Percentiles rank a stretch among this genome's conserved stretches.
Evolutionary conservation across 2,329 filamentous ascomycete genomes (phyloP).

Genomic region (Penicillium aurantiogriseum): DNA sequence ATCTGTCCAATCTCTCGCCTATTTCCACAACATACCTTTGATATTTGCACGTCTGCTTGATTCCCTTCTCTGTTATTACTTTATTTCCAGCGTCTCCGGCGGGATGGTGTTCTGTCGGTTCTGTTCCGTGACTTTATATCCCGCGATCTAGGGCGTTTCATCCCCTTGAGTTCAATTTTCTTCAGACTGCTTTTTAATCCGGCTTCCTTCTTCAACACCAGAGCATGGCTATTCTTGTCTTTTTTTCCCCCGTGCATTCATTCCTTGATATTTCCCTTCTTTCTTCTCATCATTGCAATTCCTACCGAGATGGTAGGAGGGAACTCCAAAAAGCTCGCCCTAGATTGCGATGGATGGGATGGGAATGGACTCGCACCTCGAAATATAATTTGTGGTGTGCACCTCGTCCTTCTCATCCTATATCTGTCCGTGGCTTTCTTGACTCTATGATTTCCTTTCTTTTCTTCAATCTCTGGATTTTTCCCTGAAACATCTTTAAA

Average conservation of each 20-base stretch:
- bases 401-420: neutral
- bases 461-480: constrained; percentile 3
- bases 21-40: constrained; percentile 17
- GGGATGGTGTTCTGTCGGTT: constrained; percentile 24
- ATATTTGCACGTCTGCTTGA: constrained; percentile 14
- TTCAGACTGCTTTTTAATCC: constrained; percentile 14
- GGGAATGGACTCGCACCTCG: too few species aligned
- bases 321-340: constrained; percentile 1
- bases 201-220: constrained; percentile 7
- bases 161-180: neutral
- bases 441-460: constrained; percentile 2
- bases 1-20: constrained; percentile 16
- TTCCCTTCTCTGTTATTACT: constrained; percentile 15
- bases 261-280: constrained; percentile 16
- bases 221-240: constrained; percentile 14
- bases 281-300: constrained; percentile 7
- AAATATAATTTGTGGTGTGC: neutral
- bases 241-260: constrained; percentile 13
- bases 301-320: neutral
- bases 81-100: constrained; percentile 16
- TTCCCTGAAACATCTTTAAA: constrained; percentile 6
- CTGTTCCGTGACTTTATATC: constrained; percentile 10
- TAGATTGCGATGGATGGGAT: constrained; percentile 1
- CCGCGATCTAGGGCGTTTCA: constrained; percentile 1
- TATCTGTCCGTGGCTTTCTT: neutral